Base-by-base conservation (phyloP, 2,329 filamentous ascomycete genomes). In the Alternaria solani region DNA sequence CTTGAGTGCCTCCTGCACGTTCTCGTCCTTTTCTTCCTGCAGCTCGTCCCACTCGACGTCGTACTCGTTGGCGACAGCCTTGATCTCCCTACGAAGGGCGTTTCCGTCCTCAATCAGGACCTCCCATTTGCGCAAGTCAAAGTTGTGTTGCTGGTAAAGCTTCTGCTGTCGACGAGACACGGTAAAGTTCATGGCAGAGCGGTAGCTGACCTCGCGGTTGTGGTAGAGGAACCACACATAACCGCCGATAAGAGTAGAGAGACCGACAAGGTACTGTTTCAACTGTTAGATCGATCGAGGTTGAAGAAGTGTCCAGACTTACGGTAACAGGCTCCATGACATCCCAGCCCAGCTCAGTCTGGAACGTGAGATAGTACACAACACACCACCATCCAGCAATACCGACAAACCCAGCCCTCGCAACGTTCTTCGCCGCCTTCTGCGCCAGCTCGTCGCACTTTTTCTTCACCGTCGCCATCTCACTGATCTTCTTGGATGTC, bases 201-300 rank as follows among this genome's bases (percentile, higher is more conserved):
- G 89, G 82, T 97, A 97, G 65, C 88, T 92, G 11, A 96, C 89
- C 79, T 97, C 93, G 20, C 91, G 88, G 80, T 94, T 96, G 81
- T 97, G 92, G 79, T 94, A 96, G 12, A 97, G 82, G 76, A 97
- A 97, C 92, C 93, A 97, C 55, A 96, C 83, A 73, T 97, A 97
- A 67, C 93, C 94, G 7, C 90, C 90, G 82, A 97, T 96, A 72
- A 97, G 87, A 12, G 91, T 93, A 0, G 89, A 88, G 65, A 97
- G 83, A n/a, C 93, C 91, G 2, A 91, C 93, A 16, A 97, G 87
- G 74, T 97, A 97, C 34, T 78, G 28, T 18, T 32, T 2, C 30
- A 5, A 34, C 14, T 47, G 23, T 62, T 30, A 68, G 61, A 14
- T 47, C 5, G 18, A 28, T 16, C 43, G 39, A 12, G 18, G 49